These are phyloP conservation scores for Vitellaria paradoxa DNA, from an alignment of 179 eudicot species.

Conservation along the genomic window DNA sequence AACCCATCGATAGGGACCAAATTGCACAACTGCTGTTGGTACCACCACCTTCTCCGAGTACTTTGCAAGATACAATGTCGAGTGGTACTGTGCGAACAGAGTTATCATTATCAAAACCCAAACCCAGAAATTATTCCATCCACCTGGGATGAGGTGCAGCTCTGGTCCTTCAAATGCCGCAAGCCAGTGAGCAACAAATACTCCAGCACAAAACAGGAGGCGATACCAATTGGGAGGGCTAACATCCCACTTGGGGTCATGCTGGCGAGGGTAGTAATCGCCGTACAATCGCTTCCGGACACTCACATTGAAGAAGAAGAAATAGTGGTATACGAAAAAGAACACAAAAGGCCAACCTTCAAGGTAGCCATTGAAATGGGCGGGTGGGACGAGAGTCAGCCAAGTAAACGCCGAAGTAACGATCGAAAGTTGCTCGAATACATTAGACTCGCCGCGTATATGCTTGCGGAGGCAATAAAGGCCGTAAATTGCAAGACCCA, in stretches of 20 bases:
- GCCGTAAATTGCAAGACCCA: slow-evolving; percentile 53
- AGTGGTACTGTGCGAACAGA: slow-evolving; percentile 65
- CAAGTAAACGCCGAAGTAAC: slow-evolving; percentile 76
- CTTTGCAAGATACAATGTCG: slow-evolving; percentile 69
- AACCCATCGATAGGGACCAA: slow-evolving; percentile 83
- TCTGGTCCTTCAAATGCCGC: slow-evolving; percentile 90
- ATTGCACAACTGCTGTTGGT: slow-evolving; percentile 78
- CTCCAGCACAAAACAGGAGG: slow-evolving; percentile 51
- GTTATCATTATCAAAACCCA: slow-evolving; percentile 67
- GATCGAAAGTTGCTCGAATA: slow-evolving; percentile 60
- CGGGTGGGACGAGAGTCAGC: slow-evolving; percentile 89
- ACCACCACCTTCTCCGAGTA: slow-evolving; percentile 82
- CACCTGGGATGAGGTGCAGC: slow-evolving; percentile 77
- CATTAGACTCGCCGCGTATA: slow-evolving; percentile 48
- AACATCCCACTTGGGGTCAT: slow-evolving; percentile 83
- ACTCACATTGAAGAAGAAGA: slow-evolving; percentile 76
- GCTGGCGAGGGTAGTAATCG: slow-evolving; percentile 53
- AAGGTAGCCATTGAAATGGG: slow-evolving; percentile 71
- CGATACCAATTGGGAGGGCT: slow-evolving; percentile 43
- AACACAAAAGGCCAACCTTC: slow-evolving; percentile 92
- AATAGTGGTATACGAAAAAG: slow-evolving; percentile 83
- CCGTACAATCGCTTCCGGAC: slow-evolving; percentile 77
- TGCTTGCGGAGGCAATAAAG: slow-evolving; percentile 52
- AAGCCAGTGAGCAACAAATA: slow-evolving; percentile 70
- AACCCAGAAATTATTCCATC: slow-evolving; percentile 62